A percentile compares a stretch with the other conserved stretches of the same genome.
phyloP scores from a whole-genome alignment of 2,329 filamentous ascomycete species.

The Raffaelea arxii region DNA sequence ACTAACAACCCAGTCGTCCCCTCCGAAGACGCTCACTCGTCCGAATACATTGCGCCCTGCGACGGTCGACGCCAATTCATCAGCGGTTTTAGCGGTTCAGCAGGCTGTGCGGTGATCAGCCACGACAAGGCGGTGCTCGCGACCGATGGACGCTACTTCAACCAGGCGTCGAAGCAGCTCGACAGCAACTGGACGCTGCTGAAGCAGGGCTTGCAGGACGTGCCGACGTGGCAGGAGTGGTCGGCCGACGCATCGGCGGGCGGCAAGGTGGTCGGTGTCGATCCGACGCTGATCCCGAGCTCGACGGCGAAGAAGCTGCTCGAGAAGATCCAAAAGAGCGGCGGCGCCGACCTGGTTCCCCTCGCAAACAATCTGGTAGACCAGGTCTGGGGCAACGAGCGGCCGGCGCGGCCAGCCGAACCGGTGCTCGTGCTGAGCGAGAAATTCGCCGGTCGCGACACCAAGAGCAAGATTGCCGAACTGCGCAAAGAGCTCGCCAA shows the following conservation, averaged over 20 bases:
- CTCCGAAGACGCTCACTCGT: conserved; percentile 94
- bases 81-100: conserved; percentile 88
- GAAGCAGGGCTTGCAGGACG: conserved; percentile 87
- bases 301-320: conserved; percentile 56
- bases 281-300: conserved; percentile 75
- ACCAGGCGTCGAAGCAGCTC: conserved; percentile 84
- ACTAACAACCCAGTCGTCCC: conserved; percentile 88
- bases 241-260: conserved; percentile 74
- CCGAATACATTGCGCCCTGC: conserved; percentile 95
- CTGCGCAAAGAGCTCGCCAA: conserved; percentile 86
- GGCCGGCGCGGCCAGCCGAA: conserved; percentile 67
- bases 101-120: conserved; percentile 84
- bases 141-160: conserved; percentile 96
- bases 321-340: conserved; percentile 80
- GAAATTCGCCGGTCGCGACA: conserved; percentile 72
- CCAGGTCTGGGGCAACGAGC: conserved; percentile 67
- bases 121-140: conserved; percentile 79
- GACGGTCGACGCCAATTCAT: conserved; percentile 88
- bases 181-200: conserved; percentile 85
- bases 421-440: conserved; percentile 61
- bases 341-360: conserved; percentile 65
- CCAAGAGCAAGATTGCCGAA: conserved; percentile 72
- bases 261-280: conserved; percentile 82
- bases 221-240: conserved; percentile 98
- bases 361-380: conserved; percentile 83